phyloP scores from a whole-genome alignment of 1,139 yeast species.

The Zygoascus hellenicus region DNA sequence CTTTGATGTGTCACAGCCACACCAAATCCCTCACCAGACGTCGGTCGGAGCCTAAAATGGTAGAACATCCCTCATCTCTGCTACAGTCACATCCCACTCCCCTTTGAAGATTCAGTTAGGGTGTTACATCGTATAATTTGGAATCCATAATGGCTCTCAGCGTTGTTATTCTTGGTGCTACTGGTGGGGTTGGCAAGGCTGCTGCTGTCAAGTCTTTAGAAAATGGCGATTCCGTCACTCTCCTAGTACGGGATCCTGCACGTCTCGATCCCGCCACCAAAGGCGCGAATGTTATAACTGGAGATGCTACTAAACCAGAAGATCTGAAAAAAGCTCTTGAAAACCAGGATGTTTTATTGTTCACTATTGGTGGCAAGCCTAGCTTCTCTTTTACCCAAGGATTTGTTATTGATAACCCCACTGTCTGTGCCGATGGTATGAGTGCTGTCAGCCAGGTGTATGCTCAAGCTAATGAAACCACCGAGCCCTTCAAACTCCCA shows the following conservation, averaged over 20 bases:
- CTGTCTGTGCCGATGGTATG: conserved; percentile 12
- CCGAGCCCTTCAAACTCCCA: not conserved
- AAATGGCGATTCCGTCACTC: conserved; percentile 7
- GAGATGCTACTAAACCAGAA: conserved; percentile 11
- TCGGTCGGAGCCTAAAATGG: no score
- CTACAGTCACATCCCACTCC: not conserved
- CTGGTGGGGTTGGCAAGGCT: conserved; percentile 11
- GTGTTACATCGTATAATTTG: not conserved
- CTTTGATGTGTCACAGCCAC: no score
- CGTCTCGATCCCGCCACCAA: conserved; percentile 5
- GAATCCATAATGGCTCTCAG: conserved; percentile 4
- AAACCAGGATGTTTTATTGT: conserved; percentile 10
- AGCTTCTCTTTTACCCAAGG: conserved; percentile 8
- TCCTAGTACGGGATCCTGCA: conserved; percentile 10
- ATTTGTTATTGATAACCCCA: conserved; percentile 3
- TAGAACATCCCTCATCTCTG: no score
- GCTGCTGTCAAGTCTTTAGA: conserved; percentile 10
- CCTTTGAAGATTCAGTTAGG: not conserved
- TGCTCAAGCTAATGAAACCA: not conserved
- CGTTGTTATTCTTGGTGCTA: conserved; percentile 12
- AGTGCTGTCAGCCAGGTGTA: conserved; percentile 8
- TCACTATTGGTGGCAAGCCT: conserved; percentile 13
- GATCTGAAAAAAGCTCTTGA: conserved; percentile 5
- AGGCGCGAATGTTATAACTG: conserved; percentile 6
- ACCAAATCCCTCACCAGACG: no score